Base-by-base conservation (phyloP, 2,329 filamentous ascomycete genomes). In the Dactylonectria estremocensis region DNA sequence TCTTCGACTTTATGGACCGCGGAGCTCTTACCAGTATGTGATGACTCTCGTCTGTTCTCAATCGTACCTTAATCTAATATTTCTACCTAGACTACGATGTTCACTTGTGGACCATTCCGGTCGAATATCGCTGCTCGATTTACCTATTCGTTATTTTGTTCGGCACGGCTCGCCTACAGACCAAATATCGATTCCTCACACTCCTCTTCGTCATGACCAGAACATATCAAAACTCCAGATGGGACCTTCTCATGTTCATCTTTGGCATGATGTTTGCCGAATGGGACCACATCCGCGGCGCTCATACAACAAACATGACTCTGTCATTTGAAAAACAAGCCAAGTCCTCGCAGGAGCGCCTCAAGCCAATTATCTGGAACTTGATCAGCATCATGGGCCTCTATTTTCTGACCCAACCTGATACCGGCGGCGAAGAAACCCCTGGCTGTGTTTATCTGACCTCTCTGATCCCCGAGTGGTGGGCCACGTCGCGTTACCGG, bases 81-180 rank as follows among this genome's bases (percentile, higher is more conserved):
- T 77, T 74, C 80, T 61, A 8, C 18, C 24, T 35, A 11, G 81
- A 76, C 20, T 88, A 89, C 72, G 87, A 90, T 72, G 82, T 87
- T 18, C 89, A 90, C 67, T 77, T 90, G 16, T 91, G 89, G 89
- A 90, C 89, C 5, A 90, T 91, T 46, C 88, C 89, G 2, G 84
- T 89, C 49, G 89, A 91, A 76, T 89, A 88, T 72, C 82, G 86
- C 65, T 87, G 85, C 75, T 89, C 87, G 2, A 84, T 90, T 75
- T 82, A 87, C 64, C 81, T 90, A 11, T 90, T 90, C 76, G 77
- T 90, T 5, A 80, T 83, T 10, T 76, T 89, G 16, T 68, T 89
- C 4, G 87, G 82, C 22, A 83, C 86, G 11, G 85, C 85, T 3
- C 80, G 85, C 35, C 74, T 88, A 33, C 81, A 81, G 48, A 82